These are phyloP conservation scores for Fonsecaea nubica DNA, from an alignment of 2,329 filamentous ascomycete genomes.

Conservation along the genomic window DNA sequence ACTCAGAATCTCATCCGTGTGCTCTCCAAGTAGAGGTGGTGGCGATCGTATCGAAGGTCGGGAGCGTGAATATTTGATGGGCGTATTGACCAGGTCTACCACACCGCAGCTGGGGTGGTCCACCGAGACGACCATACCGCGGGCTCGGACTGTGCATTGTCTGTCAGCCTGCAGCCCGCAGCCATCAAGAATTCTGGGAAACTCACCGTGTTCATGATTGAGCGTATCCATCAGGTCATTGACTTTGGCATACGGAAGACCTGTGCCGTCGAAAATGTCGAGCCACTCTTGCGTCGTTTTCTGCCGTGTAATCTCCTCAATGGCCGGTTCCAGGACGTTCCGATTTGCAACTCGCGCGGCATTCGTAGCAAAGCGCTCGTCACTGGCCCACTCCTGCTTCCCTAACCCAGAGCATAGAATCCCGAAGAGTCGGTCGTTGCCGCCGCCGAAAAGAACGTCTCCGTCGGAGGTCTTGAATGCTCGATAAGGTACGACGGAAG, in stretches of 20 bases:
- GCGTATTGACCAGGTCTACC: constrained; percentile 89
- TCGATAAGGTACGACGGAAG: constrained; percentile 86
- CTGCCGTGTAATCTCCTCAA: constrained; percentile 74
- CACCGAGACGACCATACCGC: constrained; percentile 87
- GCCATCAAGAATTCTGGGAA: no score
- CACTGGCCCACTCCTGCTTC: constrained; percentile 64
- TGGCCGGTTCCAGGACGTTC: constrained; percentile 74
- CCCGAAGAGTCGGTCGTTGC: constrained; percentile 68
- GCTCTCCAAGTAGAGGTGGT: neutral
- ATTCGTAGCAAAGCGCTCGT: constrained; percentile 65
- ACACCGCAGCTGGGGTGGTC: constrained; percentile 82
- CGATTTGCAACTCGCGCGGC: constrained; percentile 69
- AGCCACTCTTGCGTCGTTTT: constrained; percentile 91
- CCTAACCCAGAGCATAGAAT: constrained; percentile 64
- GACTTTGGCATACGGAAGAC: constrained; percentile 92
- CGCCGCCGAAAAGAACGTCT: constrained; percentile 69
- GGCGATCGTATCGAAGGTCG: neutral
- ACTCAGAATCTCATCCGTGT: neutral
- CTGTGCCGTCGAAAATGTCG: constrained; percentile 81
- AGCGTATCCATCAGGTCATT: constrained; percentile 89
- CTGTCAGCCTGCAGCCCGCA: neutral
- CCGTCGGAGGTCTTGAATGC: constrained; percentile 73
- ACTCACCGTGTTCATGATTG: constrained; percentile 71
- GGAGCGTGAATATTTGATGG: constrained; percentile 79
- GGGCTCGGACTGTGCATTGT: constrained; percentile 62